Evolutionary conservation across 441 rosid genomes (phyloP).

Genomic region (Populus trichocarpa): DNA sequence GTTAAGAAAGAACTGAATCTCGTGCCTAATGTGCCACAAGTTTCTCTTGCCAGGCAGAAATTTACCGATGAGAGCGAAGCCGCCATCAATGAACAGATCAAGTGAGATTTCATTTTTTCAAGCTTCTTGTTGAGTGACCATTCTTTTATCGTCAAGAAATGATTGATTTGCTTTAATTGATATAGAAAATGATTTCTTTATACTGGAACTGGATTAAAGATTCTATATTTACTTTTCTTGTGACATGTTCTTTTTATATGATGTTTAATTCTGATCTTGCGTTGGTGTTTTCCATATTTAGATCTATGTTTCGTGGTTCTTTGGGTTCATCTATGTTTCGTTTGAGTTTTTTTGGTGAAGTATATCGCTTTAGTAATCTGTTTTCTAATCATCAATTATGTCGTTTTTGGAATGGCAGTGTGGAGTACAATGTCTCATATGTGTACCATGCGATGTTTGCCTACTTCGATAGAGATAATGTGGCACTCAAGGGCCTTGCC

Average conservation of each 20-base stretch:
- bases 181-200: neutral
- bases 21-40: constrained; percentile 35
- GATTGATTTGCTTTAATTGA: neutral
- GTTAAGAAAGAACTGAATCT: constrained; percentile 36
- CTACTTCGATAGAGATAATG: constrained; percentile 87
- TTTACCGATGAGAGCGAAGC: constrained; percentile 42
- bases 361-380: neutral
- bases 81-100: constrained; percentile 56
- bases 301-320: neutral
- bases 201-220: neutral
- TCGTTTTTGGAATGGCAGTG: constrained; percentile 39
- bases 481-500: constrained; percentile 87
- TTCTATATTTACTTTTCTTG: neutral
- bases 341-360: neutral
- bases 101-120: constrained; percentile 25
- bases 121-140: neutral
- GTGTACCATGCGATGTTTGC: constrained; percentile 89
- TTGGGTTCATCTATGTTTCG: neutral
- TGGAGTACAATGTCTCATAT: constrained; percentile 92
- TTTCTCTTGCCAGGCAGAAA: constrained; percentile 48
- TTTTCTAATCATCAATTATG: neutral
- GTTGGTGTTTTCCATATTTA: neutral
- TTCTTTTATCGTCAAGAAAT: neutral
- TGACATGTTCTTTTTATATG: neutral
- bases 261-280: neutral